These are phyloP conservation scores for Knoxdaviesia capensis DNA, from an alignment of 2,329 filamentous ascomycete genomes.

Conservation along the genomic window DNA sequence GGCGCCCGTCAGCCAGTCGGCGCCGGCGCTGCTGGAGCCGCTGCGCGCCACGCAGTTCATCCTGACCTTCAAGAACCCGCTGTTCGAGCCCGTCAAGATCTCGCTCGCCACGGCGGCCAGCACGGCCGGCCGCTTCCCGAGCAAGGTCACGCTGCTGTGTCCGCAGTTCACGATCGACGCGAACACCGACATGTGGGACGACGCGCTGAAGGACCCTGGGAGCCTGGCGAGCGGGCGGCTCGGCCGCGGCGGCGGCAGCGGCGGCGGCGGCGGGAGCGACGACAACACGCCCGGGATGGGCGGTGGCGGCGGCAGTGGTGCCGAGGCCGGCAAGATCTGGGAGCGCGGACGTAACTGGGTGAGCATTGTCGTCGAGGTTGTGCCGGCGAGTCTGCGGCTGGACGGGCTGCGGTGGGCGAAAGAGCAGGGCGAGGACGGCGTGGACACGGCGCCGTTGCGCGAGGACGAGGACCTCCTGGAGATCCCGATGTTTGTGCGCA, in stretches of 20 bases:
- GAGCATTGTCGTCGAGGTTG: constrained; percentile 77
- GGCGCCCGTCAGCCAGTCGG: constrained; percentile 2
- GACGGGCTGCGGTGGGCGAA: constrained; percentile 13
- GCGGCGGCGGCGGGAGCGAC: constrained; percentile 2
- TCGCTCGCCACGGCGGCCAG: constrained; percentile 67
- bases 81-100: constrained; percentile 79
- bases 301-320: constrained; percentile 7
- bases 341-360: constrained; percentile 89
- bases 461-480: constrained; percentile 52
- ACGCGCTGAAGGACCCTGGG: constrained; percentile 48
- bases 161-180: constrained; percentile 88
- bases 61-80: constrained; percentile 78
- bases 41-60: constrained; percentile 56
- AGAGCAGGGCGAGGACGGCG: constrained; percentile 13
- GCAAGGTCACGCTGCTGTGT: constrained; percentile 77
- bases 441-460: constrained; percentile 25
- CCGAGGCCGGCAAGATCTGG: constrained; percentile 91
- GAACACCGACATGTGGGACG: constrained; percentile 76
- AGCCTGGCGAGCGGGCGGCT: constrained; percentile 16
- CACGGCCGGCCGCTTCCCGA: constrained; percentile 57
- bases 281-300: constrained; percentile 1
- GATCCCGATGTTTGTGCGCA: constrained; percentile 81
- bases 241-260: constrained; percentile 22
- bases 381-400: constrained; percentile 36
- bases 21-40: constrained; percentile 24